Evolutionary conservation across 1,284 basidiomycete species (phyloP).

Genomic region (Boletellus deceptivus): DNA sequence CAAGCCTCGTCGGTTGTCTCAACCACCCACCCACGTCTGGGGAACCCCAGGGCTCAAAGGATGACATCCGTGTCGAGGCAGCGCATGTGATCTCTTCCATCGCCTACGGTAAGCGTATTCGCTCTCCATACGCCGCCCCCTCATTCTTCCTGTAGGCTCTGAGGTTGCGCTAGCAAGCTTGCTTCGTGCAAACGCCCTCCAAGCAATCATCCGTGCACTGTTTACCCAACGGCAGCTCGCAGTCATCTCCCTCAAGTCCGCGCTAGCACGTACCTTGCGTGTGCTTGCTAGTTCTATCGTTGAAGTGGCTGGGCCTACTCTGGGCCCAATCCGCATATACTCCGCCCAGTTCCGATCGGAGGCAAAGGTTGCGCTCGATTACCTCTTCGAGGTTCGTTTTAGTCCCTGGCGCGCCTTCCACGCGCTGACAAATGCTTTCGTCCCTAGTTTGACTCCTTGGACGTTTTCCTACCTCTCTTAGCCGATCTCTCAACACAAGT

Average conservation of each 20-base stretch:
- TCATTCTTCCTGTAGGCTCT: slow-evolving; percentile 43
- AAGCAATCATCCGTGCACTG: slow-evolving; percentile 57
- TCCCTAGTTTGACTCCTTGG: slow-evolving; percentile 55
- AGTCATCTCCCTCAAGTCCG: slow-evolving; percentile 46
- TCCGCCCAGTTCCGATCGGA: slow-evolving; percentile 46
- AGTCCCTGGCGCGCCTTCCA: not conserved
- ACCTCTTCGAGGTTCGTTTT: slow-evolving; percentile 54
- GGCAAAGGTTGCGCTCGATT: slow-evolving; percentile 54
- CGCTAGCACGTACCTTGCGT: slow-evolving; percentile 59
- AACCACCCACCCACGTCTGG: slow-evolving; percentile 39
- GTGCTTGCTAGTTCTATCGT: slow-evolving; percentile 57
- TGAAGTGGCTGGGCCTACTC: slow-evolving; percentile 61
- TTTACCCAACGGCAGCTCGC: slow-evolving; percentile 42
- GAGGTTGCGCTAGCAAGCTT: slow-evolving; percentile 57
- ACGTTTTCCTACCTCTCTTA: slow-evolving; percentile 65
- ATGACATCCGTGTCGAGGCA: slow-evolving; percentile 63
- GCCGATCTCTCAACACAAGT: slow-evolving; percentile 40
- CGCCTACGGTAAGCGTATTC: slow-evolving; percentile 48
- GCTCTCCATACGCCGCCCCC: not conserved
- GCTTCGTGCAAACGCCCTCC: slow-evolving; percentile 52
- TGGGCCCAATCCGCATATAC: slow-evolving; percentile 58
- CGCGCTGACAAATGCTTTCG: not conserved
- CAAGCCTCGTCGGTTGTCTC: slow-evolving; percentile 57
- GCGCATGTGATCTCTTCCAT: slow-evolving; percentile 72
- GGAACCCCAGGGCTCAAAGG: slow-evolving; percentile 37